Base-by-base conservation (phyloP, 805 yeast species). In the Millerago galiae region DNA sequence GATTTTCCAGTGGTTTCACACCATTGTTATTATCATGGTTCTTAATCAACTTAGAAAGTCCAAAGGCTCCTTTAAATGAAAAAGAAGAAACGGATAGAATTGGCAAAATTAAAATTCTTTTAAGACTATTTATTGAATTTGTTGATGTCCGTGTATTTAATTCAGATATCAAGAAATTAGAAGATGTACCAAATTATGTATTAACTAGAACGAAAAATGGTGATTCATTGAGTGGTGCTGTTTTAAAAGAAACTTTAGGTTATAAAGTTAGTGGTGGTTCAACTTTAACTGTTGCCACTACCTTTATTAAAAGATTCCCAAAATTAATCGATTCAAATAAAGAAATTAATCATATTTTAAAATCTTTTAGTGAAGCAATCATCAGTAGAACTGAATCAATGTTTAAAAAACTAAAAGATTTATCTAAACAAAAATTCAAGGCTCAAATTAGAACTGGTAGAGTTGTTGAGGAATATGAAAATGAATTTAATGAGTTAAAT, bases 361-460 rank as follows among this genome's bases (percentile, higher is more conserved):
- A 58, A 16, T 54, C 62, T 0, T 80, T 70, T 50, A 58, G 75
- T 0, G 67, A 65, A 12, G 72, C 71, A 0, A 65, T 73, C 0
- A 60, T 72, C 10, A 46, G 61, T 1, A 58, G 61, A 24, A 57
- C 77, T 1, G 56, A 56, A 4, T 58, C 56, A 1, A 49, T 69
- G n/a, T 65, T 68, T 38, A 52, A 58, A n/a, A 58, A 58, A n/a
- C 54, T 72, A 0, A 47, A 55, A 10, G 63, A 61, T 16, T 55
- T 69, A 11, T 61, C 61, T 16, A 59, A 60, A 16, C 67, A 65
- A 40, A 75, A 72, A 42, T 68, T 71, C 35, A 74, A 72, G 42
- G 74, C 79, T 3, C 77, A 83, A 41, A 75, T 84, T 42, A 71
- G 83, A 50, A 77, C 83, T 1, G 95, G 95, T 18, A 75, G 72